Evolutionary conservation across 192 early-diverging fungal species (phyloP).

Genomic region (Phlyctochytrium arcticum): DNA sequence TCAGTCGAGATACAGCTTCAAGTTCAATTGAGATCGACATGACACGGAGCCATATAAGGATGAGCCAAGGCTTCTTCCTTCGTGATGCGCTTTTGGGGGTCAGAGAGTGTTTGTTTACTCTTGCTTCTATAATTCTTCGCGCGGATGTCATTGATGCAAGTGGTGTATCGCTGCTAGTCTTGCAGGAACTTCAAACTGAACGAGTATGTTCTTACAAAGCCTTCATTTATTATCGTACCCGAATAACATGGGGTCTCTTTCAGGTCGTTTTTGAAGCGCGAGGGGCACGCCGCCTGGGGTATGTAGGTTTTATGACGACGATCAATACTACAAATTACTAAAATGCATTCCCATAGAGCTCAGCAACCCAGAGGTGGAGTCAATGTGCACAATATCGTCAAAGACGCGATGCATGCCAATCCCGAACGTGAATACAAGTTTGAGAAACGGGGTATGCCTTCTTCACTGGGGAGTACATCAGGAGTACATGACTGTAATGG

Average conservation of each 20-base stretch:
- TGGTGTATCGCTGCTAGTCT: constrained; percentile 54
- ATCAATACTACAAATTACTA: neutral
- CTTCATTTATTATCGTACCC: neutral
- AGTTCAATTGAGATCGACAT: no score
- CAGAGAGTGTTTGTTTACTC: constrained; percentile 48
- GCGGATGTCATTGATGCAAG: constrained; percentile 69
- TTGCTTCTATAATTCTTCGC: constrained; percentile 44
- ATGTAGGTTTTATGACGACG: no score
- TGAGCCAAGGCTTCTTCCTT: constrained; percentile 83
- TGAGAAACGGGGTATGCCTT: no score
- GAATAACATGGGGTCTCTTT: neutral
- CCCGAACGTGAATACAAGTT: no score
- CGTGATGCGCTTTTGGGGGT: constrained; percentile 85
- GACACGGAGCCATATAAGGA: constrained; percentile 85
- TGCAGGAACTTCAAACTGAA: constrained; percentile 46
- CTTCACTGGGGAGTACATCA: no score
- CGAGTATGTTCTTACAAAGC: neutral
- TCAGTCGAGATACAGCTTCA: no score
- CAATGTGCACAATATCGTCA: constrained; percentile 21
- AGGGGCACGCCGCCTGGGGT: neutral
- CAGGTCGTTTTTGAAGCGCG: neutral
- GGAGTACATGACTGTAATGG: no score
- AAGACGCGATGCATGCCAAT: constrained; percentile 10
- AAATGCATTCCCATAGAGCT: no score
- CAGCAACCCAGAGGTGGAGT: constrained; percentile 1